Evolutionary conservation across 1,284 basidiomycete species (phyloP), one percentile per base, ranked within the genome.

Genomic region (Melanopsichium pennsylvanicum): DNA sequence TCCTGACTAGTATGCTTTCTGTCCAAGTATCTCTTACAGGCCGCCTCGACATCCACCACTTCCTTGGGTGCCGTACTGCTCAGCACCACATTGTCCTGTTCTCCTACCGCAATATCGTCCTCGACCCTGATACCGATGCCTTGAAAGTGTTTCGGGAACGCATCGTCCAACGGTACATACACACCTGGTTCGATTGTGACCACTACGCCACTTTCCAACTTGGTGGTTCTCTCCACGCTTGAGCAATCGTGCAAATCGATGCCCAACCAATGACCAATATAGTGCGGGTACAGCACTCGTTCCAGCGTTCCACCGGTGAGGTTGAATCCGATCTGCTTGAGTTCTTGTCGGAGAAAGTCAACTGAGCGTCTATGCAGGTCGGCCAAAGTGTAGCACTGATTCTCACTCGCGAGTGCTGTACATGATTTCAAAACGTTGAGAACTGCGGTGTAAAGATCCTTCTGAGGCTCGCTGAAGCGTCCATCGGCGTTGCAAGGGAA

Each of bases 361-460:
- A 90, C 90, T 19, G 90, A 91, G 36, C 85, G 84, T 19, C 87
- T 84, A 81, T 98, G 96, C 15, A 98, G 85, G 37, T 91, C 88
- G 43, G 91, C 86, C 44, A 97, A 81, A 25, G 84, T 87, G 47
- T 88, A 82, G 5, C 83, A 82, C 11, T 85, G 82, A 3, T 82
- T 78, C 56, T 88, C 88, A n/a, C 75, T 73, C 3, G 70, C 77
- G 9, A 76, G 72, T 2, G 81, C 76, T 23, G 91, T 84, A 49
- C 91, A 86, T 13, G 84, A 82, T 75, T 91, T 91, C 74, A 92
- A 89, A 0, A 86, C 88, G 13, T 86, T 83, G n/a, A 93, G 85
- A 3, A 93, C 87, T 6, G 90, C 91, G 9, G 87, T 84, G 82
- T 99, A 99, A 11, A 99, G 86, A 52, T 94, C 93, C 22, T 85